Evolutionary conservation across 768 basidiomycete species (phyloP).

Genomic region (Psilocybe cubensis): DNA sequence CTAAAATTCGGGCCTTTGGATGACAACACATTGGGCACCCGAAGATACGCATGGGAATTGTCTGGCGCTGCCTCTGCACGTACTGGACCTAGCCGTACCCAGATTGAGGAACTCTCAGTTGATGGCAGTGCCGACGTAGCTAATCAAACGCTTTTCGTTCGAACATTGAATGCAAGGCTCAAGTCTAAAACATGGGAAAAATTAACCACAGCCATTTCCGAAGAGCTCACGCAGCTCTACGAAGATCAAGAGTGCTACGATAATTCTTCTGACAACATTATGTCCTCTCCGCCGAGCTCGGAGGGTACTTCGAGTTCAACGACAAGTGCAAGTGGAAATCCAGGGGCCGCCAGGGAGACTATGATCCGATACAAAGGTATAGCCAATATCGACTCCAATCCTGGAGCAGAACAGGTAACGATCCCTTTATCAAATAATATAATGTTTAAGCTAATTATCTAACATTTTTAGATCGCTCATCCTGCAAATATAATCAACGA

Average conservation of each 20-base stretch:
- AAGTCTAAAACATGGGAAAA: not conserved
- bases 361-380: not conserved
- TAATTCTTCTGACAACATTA: not conserved
- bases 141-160: not conserved
- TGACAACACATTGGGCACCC: not conserved
- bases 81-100: not conserved
- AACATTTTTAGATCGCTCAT: not conserved
- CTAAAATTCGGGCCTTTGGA: not conserved
- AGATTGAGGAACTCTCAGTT: not conserved
- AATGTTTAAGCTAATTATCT: not conserved
- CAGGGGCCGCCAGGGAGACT: not conserved
- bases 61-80: not conserved
- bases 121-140: not conserved
- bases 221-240: not conserved
- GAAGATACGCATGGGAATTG: not conserved
- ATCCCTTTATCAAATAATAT: not conserved
- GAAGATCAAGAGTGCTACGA: not conserved
- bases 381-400: not conserved
- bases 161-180: not conserved
- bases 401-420: not conserved
- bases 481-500: not conserved
- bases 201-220: not conserved
- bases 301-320: not conserved
- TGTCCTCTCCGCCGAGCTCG: not conserved
- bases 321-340: not conserved